phyloP scores from a whole-genome alignment of 257 asterid genomes.

The Penstemon eatonii region DNA sequence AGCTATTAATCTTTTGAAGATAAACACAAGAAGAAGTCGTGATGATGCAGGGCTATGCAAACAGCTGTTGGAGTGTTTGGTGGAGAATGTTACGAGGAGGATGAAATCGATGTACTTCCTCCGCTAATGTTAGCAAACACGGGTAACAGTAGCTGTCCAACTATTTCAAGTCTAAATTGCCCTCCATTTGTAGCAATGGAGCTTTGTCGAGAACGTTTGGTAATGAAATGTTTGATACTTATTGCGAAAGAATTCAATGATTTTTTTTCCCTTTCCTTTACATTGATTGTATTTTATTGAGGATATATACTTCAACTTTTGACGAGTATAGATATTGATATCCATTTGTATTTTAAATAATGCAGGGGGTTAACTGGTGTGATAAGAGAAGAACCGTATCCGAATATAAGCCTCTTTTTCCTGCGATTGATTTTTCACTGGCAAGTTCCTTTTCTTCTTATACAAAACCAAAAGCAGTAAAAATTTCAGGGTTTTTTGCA shows the following conservation, averaged over 20 bases:
- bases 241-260: too few relatives aligned
- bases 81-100: constrained; percentile 52
- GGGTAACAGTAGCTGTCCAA: constrained; percentile 66
- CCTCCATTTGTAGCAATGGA: constrained; percentile 83
- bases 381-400: constrained; percentile 83
- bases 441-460: constrained; percentile 43
- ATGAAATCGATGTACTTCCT: constrained; percentile 53
- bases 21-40: constrained; percentile 12
- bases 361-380: constrained; percentile 98
- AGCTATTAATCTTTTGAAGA: too few relatives aligned
- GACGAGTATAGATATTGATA: constrained; percentile 3
- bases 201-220: constrained; percentile 92
- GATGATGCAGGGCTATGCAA: constrained; percentile 80
- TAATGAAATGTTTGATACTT: constrained; percentile 29
- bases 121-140: constrained; percentile 71
- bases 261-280: too few relatives aligned
- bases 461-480: too few relatives aligned
- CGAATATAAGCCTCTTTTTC: constrained; percentile 73
- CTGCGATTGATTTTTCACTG: constrained; percentile 92
- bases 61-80: constrained; percentile 97
- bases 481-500: too few relatives aligned
- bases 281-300: too few relatives aligned
- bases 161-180: constrained; percentile 75
- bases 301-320: background rate
- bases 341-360: constrained; percentile 1